Conservation (phyloP, 1,284 basidiomycete genomes). For the Ceratobasidium sp. region DNA sequence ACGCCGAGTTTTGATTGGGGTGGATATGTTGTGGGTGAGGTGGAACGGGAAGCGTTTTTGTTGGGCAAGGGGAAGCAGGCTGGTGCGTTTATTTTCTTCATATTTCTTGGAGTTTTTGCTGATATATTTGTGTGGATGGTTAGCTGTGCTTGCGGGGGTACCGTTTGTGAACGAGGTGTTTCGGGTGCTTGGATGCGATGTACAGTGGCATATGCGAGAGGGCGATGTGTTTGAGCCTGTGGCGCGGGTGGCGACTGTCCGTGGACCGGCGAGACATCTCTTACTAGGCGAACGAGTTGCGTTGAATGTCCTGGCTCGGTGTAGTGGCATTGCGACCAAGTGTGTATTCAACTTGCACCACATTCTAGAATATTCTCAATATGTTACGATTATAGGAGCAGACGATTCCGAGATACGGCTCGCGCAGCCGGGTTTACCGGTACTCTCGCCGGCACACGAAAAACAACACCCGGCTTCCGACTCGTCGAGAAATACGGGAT, state of each 20-base stretch:
- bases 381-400: conserved; percentile 69
- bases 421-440: conserved; percentile 85
- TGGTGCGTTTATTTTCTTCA: conserved; percentile 43
- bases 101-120: not conserved
- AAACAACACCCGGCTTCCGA: conserved; percentile 98
- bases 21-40: conserved; percentile 97
- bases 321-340: conserved; percentile 97
- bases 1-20: conserved; percentile 97
- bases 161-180: conserved; percentile 98
- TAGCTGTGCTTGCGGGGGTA: conserved; percentile 90
- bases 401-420: conserved; percentile 84
- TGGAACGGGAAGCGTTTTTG: conserved; percentile 85
- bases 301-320: conserved; percentile 93
- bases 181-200: conserved; percentile 90
- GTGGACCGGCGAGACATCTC: conserved; percentile 87
- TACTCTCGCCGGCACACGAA: conserved; percentile 93
- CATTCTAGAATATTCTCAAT: not conserved
- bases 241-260: conserved; percentile 94
- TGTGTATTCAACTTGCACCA: conserved; percentile 62
- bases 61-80: conserved; percentile 82
- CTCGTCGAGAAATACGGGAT: conserved; percentile 99
- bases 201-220: conserved; percentile 93
- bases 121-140: not conserved
- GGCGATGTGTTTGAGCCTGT: conserved; percentile 83
- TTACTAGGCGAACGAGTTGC: conserved; percentile 96